Base-by-base conservation (phyloP, 176 grass and related monocot genomes). In the Carex kokanica region DNA sequence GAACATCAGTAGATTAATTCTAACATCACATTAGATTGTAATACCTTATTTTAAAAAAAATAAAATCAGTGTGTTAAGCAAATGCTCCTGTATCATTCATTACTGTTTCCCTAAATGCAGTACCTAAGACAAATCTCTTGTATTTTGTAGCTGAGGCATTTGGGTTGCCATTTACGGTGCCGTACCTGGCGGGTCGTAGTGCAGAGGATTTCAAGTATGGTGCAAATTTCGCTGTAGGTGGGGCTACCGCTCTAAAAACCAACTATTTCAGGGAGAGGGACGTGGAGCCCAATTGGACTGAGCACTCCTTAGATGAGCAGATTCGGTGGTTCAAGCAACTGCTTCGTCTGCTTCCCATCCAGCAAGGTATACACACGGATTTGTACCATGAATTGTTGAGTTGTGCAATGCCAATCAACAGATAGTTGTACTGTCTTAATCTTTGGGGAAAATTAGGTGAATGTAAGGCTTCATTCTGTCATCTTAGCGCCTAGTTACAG, bases 261-360 rank as follows among this genome's bases (percentile, higher is more conserved):
- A 86, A 77, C 0, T 95, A 93, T 82, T 99, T 95, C 80, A 84
- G 88, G 62, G 69, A 85, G 60, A 90, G 84, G 2, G 93, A 90
- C 0, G 84, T 95, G 57, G 81, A 86, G 32, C 85, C 88, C 63
- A 81, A 78, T 0, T 95, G 89, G 91, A 91, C 96, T 1, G 86
- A 85, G 13, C 87, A 92, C 75, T 91, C 89, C 53, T 88, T 99
- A 74, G 60, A 86, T 3, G 78, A 85, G 78, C 96, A 99, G 78
- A 78, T 99, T 72, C 83, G 87, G 80, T 93, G 88, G 96, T 95
- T 99, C 89, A 93, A 93, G 83, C 85, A 93, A 55, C 52, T 99
- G 52, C 88, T 99, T 53, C 51, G 36, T 56, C 51, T 51, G 52
- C 86, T 79, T 25, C 86, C 83, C 55, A 86, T 63, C 54, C 81